Base-by-base conservation (phyloP, 495 filamentous ascomycete genomes). In the Aspergillus panamensis region DNA sequence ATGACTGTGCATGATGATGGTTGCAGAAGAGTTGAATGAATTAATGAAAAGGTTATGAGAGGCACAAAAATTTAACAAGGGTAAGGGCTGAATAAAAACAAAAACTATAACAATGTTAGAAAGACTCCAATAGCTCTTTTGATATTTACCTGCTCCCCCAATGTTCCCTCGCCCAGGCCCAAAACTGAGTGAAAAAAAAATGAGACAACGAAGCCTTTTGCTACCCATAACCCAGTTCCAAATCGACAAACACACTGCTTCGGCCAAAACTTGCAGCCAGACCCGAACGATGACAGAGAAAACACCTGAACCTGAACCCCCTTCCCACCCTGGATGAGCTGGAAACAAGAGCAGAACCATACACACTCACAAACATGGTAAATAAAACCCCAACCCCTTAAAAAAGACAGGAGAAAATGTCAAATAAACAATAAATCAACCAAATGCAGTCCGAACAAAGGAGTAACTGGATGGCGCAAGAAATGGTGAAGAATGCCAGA, bases 101-200 rank as follows among this genome's bases (percentile, higher is more conserved):
- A 51, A 48, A 56, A 52, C 48, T 32, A 57, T 32, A 44, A 55
- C 55, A 43, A 53, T 49, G 29, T 56, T 42, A 53, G 52, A 66
- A 57, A 55, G 60, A 67, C 62, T 64, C 61, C 61, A 50, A 53
- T 25, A 64, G 61, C 61, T 62, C 61, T 62, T 64, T 66, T 63
- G 37, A 66, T 62, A 53, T 67, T 61, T 67, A 57, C 61, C 62
- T 58, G 59, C 65, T 57, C 51, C 65, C 61, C 25, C 53, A 37
- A 29, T 53, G 42, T 59, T 57, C 59, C 51, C 48, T 57, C 50
- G 44, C 53, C 63, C 55, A 52, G 55, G 40, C 55, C 52, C 56
- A 59, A 50, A 63, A 57, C 49, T 4, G 53, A 49, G 45, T 6
- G 14, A 33, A 49, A 39, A 51, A 29, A 43, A 25, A 61, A 50